Evolutionary conservation across 257 asterid genomes (phyloP), one percentile per base, ranked within the genome.

Genomic region (Penstemon newberryi): DNA sequence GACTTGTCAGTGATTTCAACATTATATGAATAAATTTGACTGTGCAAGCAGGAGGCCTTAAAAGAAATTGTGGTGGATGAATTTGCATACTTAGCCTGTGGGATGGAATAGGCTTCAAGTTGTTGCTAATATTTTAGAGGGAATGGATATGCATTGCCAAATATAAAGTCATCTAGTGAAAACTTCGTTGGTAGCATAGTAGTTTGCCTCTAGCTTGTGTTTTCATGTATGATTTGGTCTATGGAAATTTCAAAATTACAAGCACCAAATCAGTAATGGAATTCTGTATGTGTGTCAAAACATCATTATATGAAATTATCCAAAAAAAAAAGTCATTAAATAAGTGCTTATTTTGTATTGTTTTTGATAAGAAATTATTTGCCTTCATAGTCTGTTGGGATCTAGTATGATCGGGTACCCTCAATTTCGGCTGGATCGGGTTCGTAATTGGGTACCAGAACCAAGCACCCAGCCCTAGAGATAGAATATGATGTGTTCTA

Each of bases 61-160:
- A 39, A 64, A 39, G 13, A 56, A 50, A 68, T 67, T 49, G 54
- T 19, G 15, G 61, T 46, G 38, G 37, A 37, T 40, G 33, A 69
- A 10, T 71, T 45, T 68, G 60, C 56, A 52, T 75, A 62, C 70
- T 57, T 71, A 43, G 49, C 12, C 37, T 49, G 18, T 8, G 6
- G 54, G 6, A 53, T 15, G 33, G 7, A 53, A 18, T 53, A 18
- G 33, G 58, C 38, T 53, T 18, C 25, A 18, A 45, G 7, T 38
- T 63, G 42, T 6, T 63, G 46, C 33, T 52, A 36, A 50, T 43
- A 18, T 63, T 58, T 4, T 45, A 61, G 62, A 41, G 38, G 69
- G 38, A 51, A 33, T 52, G 41, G n/a, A 25, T 65, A 40, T 45
- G 50, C 45, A 45, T 65, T 75, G 41, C 3, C 65, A 5, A 64